Conservation (phyloP, 2,329 filamentous ascomycete species). For the Talaromyces funiculosus region DNA sequence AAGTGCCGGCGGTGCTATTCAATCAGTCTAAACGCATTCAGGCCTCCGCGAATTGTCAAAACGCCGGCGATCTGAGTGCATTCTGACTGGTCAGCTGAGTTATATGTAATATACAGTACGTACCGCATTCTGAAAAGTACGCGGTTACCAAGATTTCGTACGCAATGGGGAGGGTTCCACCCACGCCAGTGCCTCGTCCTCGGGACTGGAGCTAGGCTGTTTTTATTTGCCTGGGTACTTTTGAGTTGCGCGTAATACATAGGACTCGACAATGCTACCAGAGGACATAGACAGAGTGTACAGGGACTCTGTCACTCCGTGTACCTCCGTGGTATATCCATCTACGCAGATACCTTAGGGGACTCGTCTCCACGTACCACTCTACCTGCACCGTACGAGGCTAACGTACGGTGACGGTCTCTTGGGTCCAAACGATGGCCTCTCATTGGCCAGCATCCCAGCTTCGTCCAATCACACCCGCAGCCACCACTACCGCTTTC, state of each 20-base stretch:
- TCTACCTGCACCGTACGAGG: neutral
- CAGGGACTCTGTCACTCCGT: too few species aligned
- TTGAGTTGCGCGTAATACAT: neutral
- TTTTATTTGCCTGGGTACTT: neutral
- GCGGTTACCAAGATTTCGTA: neutral
- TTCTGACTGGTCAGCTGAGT: too few species aligned
- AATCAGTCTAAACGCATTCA: neutral
- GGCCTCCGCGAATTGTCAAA: too few species aligned
- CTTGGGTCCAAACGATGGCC: neutral
- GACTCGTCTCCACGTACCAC: neutral
- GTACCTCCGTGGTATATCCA: neutral
- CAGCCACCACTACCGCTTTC: neutral
- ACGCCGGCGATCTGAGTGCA: too few species aligned
- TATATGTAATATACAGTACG: too few species aligned
- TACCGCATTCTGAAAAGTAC: neutral
- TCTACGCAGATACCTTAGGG: neutral
- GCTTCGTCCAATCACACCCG: neutral
- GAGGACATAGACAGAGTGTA: too few species aligned
- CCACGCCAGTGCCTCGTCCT: neutral
- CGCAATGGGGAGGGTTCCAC: neutral
- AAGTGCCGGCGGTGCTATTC: too few species aligned
- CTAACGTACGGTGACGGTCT: neutral
- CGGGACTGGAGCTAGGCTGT: slow-evolving; percentile 2
- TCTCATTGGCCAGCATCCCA: neutral
- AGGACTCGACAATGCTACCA: too few species aligned